Evolutionary conservation across 345 rosid species (phyloP).

Genomic region (Crucihimalaya himalaica): DNA sequence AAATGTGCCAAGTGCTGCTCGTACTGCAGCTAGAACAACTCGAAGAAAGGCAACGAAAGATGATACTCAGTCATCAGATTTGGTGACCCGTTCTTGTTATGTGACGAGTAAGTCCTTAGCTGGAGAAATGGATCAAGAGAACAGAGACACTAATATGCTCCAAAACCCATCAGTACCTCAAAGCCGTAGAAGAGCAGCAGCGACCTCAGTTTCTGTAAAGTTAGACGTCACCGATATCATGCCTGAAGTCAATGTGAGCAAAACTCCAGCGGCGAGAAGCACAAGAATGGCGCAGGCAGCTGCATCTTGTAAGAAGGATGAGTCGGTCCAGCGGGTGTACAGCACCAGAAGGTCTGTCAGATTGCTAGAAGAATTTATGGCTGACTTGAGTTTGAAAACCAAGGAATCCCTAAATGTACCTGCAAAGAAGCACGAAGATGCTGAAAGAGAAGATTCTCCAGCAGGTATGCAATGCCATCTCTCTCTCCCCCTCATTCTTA

Average conservation of each 20-base stretch:
- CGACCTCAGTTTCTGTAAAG: constrained; percentile 39
- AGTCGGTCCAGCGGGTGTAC: constrained; percentile 48
- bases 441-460: not conserved
- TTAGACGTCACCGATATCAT: constrained; percentile 29
- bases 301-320: constrained; percentile 29
- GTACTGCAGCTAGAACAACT: constrained; percentile 52
- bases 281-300: constrained; percentile 40
- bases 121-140: constrained; percentile 50
- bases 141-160: constrained; percentile 32
- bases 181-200: constrained; percentile 45
- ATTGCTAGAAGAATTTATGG: constrained; percentile 65
- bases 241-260: constrained; percentile 27
- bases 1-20: constrained; percentile 38
- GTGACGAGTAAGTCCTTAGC: constrained; percentile 39
- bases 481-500: not conserved
- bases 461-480: constrained; percentile 13
- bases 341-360: constrained; percentile 74
- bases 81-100: constrained; percentile 49
- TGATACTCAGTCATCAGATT: constrained; percentile 48
- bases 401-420: constrained; percentile 30
- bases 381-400: constrained; percentile 54
- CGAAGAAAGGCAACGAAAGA: constrained; percentile 49
- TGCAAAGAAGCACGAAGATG: constrained; percentile 24
- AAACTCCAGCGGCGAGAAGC: constrained; percentile 39
- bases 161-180: constrained; percentile 45